Percentiles rank a stretch among this genome's conserved stretches.
phyloP scores from a whole-genome alignment of 768 basidiomycete species.

The Leccinum imitatum region DNA sequence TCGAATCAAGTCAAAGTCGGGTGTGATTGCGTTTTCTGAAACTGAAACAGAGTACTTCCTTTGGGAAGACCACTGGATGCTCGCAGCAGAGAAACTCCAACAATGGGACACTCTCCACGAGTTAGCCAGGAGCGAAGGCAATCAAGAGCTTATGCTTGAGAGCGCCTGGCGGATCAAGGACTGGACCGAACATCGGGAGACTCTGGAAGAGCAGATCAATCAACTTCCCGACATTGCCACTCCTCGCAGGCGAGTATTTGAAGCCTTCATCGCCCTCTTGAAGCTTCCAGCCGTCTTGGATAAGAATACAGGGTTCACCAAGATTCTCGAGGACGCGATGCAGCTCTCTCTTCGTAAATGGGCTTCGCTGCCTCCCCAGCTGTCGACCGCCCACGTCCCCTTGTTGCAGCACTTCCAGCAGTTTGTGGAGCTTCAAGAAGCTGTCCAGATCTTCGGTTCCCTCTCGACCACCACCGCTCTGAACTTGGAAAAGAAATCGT shows the following conservation, averaged over 20 bases:
- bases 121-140: too few species aligned
- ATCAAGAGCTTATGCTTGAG: constrained; percentile 79
- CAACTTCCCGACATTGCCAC: constrained; percentile 85
- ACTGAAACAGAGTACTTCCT: too few species aligned
- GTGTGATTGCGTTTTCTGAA: too few species aligned
- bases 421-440: constrained; percentile 96
- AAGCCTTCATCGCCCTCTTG: constrained; percentile 88
- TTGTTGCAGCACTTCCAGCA: constrained; percentile 98
- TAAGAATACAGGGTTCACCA: constrained; percentile 85
- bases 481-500: constrained; percentile 93
- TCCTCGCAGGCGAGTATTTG: constrained; percentile 95
- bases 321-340: constrained; percentile 91
- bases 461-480: constrained; percentile 80
- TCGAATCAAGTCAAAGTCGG: too few species aligned
- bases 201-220: constrained; percentile 77
- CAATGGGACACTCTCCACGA: too few species aligned
- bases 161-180: constrained; percentile 94
- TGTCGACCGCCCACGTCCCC: constrained; percentile 92
- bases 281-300: constrained; percentile 80
- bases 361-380: constrained; percentile 80
- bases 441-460: constrained; percentile 90
- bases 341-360: constrained; percentile 96
- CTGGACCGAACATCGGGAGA: constrained; percentile 81
- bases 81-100: too few species aligned
- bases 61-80: too few species aligned